Evolutionary conservation across 139 green algal species (phyloP), one percentile per base, ranked within the genome.

Genomic region (Tetradesmus obliquus): DNA sequence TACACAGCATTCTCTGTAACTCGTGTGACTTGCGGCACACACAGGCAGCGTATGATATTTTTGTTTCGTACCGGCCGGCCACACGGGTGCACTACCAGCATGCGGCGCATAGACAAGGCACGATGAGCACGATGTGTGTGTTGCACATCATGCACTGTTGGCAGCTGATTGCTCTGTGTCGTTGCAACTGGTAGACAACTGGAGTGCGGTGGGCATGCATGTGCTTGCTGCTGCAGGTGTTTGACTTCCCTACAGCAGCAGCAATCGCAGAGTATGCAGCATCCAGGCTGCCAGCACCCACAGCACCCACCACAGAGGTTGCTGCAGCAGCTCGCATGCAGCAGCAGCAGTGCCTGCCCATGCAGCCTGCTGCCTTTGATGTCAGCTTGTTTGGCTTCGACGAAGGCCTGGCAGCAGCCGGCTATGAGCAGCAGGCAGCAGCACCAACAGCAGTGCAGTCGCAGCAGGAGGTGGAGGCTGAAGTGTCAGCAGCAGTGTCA

Each of bases 241-340:
- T 98, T 86, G 96, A 98, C 91, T 96, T 96, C 91, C 95, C 96
- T 55, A 95, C 95, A 12, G 55, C 94, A 2, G 84, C 72, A 32
- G 94, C 94, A 24, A 89, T 97, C 13, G 91, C 93, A 5, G 62
- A 53, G 10, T 93, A 79, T 9, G n/a, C 60, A 53, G 79, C 88
- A 15, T 10, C 10, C 3, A 69, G 57, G 45, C n/a, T 80, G 76
- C 22, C 76, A 3, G 2, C n/a, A 7, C 51, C 53, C 20, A n/a
- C 51, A 84, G 79, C 97, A 19, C 3, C 45, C 32, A 79, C 62
- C 22, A 79, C 62, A 20, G 88, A 9, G 5, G 53, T 57, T 71
- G 22, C 79, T 54, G 19, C 87, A 19, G 87, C 87, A 57, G 19
- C 62, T 24, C 66, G 17, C n/a, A 24, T 5, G 10, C 57, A 10